phyloP scores from a whole-genome alignment of 192 early-diverging fungal species.

The Gamsiella multidivaricata region DNA sequence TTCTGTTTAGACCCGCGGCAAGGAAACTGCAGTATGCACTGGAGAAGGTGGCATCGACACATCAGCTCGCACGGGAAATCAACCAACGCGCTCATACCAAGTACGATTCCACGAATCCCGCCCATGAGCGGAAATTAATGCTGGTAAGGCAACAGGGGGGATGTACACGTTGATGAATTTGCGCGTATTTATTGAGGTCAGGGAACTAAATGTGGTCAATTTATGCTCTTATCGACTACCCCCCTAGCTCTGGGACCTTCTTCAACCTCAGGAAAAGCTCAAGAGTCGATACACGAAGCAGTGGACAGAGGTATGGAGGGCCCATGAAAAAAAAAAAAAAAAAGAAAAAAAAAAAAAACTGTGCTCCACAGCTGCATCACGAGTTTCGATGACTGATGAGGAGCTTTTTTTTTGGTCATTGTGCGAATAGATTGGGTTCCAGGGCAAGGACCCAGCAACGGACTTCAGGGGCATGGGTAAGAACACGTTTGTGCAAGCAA shows the following conservation, averaged over 20 bases:
- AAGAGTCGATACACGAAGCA: constrained; percentile 64
- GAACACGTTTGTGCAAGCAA: too few species aligned
- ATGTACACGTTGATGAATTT: too few species aligned
- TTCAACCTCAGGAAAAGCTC: constrained; percentile 67
- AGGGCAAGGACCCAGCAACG: constrained; percentile 84
- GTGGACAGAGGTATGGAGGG: constrained; percentile 64
- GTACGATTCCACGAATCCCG: constrained; percentile 67
- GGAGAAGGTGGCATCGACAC: constrained; percentile 60
- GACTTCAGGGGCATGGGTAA: constrained; percentile 90
- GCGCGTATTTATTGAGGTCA: too few species aligned
- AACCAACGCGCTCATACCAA: constrained; percentile 68
- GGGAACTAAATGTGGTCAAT: too few species aligned
- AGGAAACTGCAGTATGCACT: constrained; percentile 64
- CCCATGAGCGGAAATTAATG: constrained; percentile 71
- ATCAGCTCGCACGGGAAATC: constrained; percentile 66
- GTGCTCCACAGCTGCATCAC: too few species aligned
- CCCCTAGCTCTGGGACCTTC: constrained; percentile 68
- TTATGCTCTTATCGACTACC: constrained; percentile 1
- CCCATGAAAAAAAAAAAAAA: neutral
- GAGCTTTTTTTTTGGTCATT: neutral
- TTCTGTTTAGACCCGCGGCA: constrained; percentile 57
- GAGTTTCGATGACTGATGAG: too few species aligned
- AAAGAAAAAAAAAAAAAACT: neutral
- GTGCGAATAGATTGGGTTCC: constrained; percentile 76
- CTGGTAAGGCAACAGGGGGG: constrained; percentile 53